Evolutionary conservation across 108 stramenopile genomes (phyloP).

Genomic region (Conticribra guillardii): DNA sequence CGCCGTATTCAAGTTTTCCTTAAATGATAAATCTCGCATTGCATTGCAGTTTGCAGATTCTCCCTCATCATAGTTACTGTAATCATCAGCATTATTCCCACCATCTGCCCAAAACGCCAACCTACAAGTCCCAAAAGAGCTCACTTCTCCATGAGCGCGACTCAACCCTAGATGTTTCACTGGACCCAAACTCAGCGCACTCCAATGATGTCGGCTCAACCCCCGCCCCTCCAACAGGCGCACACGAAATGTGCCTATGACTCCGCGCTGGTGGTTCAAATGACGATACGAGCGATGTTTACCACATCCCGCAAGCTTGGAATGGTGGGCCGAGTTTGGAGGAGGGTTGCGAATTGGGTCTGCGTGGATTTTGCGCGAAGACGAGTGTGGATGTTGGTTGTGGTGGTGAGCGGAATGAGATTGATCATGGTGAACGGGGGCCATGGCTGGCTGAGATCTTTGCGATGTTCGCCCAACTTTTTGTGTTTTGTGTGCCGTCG

Average conservation of each 20-base stretch:
- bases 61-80: too few relatives aligned
- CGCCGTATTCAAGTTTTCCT: too few relatives aligned
- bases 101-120: constrained; percentile 43
- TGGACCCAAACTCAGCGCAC: constrained; percentile 71
- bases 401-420: too few relatives aligned
- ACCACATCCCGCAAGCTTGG: constrained; percentile 28
- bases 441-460: too few relatives aligned
- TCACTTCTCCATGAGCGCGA: constrained; percentile 73
- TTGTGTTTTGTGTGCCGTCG: too few relatives aligned
- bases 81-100: too few relatives aligned
- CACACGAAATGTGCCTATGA: constrained; percentile 69
- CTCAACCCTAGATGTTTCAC: constrained; percentile 74
- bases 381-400: too few relatives aligned
- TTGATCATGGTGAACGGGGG: too few relatives aligned
- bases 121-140: constrained; percentile 59
- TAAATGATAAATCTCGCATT: too few relatives aligned
- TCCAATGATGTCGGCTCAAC: constrained; percentile 75
- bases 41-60: too few relatives aligned
- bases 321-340: neutral
- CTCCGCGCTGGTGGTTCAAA: constrained; percentile 78
- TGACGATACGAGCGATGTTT: constrained; percentile 72
- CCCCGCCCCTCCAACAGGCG: constrained; percentile 72
- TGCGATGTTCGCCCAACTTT: too few relatives aligned
- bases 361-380: constrained; percentile 27
- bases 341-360: constrained; percentile 33